Conservation (phyloP, 345 rosid genomes). For the Pugionium cornutum region DNA sequence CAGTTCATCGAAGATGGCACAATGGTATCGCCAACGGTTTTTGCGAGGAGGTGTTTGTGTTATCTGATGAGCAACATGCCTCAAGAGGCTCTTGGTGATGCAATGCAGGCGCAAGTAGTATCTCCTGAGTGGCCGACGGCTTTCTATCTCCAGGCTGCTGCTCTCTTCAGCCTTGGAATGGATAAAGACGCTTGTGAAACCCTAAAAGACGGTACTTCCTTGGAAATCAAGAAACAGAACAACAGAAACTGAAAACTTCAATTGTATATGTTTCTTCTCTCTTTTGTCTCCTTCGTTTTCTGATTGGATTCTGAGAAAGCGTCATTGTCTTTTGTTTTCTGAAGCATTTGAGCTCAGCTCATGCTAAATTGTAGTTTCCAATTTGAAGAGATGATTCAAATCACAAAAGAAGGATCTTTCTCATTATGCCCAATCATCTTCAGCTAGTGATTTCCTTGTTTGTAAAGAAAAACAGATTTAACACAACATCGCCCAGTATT, state of each 20-base stretch:
- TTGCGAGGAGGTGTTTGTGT: slow-evolving; percentile 77
- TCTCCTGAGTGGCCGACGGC: slow-evolving; percentile 85
- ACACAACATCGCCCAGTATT: slow-evolving; percentile 16
- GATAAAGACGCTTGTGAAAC: slow-evolving; percentile 77
- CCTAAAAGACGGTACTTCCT: slow-evolving; percentile 78
- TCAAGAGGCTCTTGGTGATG: slow-evolving; percentile 84
- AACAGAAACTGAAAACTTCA: slow-evolving; percentile 47
- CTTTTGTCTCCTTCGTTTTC: slow-evolving; percentile 9
- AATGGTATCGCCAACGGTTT: slow-evolving; percentile 77
- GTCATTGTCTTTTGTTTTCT: slow-evolving; percentile 37
- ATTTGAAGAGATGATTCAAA: slow-evolving; percentile 35
- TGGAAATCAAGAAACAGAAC: slow-evolving; percentile 65
- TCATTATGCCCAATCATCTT: slow-evolving; percentile 28
- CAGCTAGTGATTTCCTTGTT: slow-evolving; percentile 16
- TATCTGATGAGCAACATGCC: slow-evolving; percentile 70
- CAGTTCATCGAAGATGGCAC: slow-evolving; percentile 80
- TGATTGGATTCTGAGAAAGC: slow-evolving; percentile 38
- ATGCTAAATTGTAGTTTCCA: slow-evolving; percentile 22
- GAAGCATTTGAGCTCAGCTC: slow-evolving; percentile 34
- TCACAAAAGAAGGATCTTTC: slow-evolving; percentile 30
- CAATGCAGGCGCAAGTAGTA: slow-evolving; percentile 75
- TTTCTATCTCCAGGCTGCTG: slow-evolving; percentile 82
- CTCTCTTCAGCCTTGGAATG: slow-evolving; percentile 80
- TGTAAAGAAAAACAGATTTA: slow-evolving; percentile 10
- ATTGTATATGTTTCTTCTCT: slow-evolving; percentile 45